phyloP scores from a whole-genome alignment of 257 asterid species.

The Solanum chmielewskii region DNA sequence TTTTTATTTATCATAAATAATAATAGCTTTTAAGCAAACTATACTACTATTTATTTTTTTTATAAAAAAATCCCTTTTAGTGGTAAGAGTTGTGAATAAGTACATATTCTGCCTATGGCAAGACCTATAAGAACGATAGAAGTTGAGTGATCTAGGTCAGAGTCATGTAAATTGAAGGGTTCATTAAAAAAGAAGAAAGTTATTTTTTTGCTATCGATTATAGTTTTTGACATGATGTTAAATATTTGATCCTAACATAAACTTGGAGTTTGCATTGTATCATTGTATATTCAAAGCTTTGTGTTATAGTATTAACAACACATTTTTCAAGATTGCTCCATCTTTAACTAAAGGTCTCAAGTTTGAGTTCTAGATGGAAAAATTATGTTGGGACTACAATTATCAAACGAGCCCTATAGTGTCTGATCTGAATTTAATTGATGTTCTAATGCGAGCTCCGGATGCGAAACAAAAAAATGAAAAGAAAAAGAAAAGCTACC shows the following conservation, averaged over 20 bases:
- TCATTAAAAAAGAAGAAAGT: too few species aligned
- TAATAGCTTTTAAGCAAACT: neutral
- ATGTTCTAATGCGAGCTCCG: rapidly evolving
- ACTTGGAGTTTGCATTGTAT: neutral
- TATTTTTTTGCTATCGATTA: neutral
- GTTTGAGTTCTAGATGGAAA: too few species aligned
- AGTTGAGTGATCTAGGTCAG: neutral
- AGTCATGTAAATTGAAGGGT: neutral
- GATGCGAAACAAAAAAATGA: neutral
- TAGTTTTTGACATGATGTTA: neutral
- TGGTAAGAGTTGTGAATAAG: neutral
- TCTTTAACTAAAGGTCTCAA: neutral
- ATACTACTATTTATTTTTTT: neutral
- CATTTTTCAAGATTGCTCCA: neutral
- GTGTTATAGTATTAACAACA: neutral
- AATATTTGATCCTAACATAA: neutral
- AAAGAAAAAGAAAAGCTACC: neutral
- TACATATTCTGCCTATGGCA: neutral
- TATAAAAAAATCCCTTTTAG: neutral
- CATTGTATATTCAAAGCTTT: neutral
- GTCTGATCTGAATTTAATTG: too few species aligned
- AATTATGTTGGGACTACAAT: neutral
- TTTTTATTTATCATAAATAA: neutral
- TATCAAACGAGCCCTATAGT: neutral
- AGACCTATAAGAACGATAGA: neutral